These are phyloP conservation scores for Chaetomiaceae sp. DNA, from an alignment of 2,329 filamentous ascomycete species.

Conservation along the genomic window DNA sequence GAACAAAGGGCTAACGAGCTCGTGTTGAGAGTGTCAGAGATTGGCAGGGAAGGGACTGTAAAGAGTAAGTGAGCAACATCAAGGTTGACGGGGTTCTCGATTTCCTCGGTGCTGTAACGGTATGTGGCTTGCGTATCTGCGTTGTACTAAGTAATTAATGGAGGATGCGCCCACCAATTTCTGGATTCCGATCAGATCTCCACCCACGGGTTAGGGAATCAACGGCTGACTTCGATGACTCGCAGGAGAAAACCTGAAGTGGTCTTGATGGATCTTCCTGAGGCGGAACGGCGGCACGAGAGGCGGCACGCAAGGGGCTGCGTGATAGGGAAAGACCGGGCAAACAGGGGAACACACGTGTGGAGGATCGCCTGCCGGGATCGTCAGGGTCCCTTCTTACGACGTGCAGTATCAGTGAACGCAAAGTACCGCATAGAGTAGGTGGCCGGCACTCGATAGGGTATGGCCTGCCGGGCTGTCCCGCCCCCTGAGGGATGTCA, in stretches of 20 bases:
- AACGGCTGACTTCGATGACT: too few species aligned
- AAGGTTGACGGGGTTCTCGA: too few species aligned
- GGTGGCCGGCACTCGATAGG: too few species aligned
- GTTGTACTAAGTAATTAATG: too few species aligned
- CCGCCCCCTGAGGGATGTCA: constrained; percentile 16
- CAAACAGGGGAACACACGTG: neutral
- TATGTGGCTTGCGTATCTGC: too few species aligned
- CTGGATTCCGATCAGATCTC: too few species aligned
- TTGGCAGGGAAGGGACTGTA: constrained; percentile 9
- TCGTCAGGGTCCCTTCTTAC: neutral
- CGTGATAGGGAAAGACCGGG: neutral
- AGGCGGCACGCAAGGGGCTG: neutral
- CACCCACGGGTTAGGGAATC: too few species aligned
- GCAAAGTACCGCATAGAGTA: neutral
- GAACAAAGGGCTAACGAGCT: neutral
- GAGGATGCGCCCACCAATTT: too few species aligned
- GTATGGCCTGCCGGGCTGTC: neutral
- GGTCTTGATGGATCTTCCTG: neutral
- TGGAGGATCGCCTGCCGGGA: neutral
- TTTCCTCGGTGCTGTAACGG: too few species aligned
- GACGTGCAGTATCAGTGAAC: neutral
- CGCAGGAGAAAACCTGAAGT: neutral
- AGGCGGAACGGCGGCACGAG: neutral
- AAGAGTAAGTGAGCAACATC: too few species aligned
- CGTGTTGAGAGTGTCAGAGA: constrained; percentile 1